Base-by-base conservation (phyloP, 1,139 yeast species). In the Pichia norvegensis region DNA sequence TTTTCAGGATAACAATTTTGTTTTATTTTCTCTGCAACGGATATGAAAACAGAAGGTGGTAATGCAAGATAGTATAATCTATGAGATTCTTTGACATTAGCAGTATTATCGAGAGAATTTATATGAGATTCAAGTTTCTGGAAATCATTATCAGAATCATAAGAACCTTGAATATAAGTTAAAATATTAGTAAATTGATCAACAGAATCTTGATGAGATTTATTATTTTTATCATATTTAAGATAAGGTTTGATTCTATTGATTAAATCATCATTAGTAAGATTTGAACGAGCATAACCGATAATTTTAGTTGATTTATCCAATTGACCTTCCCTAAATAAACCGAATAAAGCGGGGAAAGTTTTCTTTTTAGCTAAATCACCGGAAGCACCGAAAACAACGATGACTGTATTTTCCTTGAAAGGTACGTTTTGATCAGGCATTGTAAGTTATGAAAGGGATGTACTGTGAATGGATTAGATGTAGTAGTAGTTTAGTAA, bases 331-430 rank as follows among this genome's bases (percentile, higher is more conserved):
- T 88, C 90, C 57, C 95, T 76, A 67, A 57, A 82, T 46, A 76
- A 70, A 8, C 92, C 94, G 60, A 82, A 84, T 38, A 84, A 68
- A 3, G 90, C 88, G 10, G 90, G 90, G 67, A 79, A 81, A 4
- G 97, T 92, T 72, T 92, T 92, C 80, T 92, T 92, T 70, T 88
- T 88, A 45, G 98, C 97, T 55, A 92, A 73, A 65, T 92, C 97
- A 43, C 98, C 98, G 36, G 95, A 85, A 44, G 98, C 98, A 43
- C 98, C 97, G 58, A 90, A 85, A 29, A 92, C 95, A 37, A 84
- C 86, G 60, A 92, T 76, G 42, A 81, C 73, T 29, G 85, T 81
- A 66, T 83, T 69, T 57, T 80, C 76, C 53, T 76, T 79, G 62
- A 81, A 81, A 13, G n/a, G 17, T 4, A 43, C 23, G 10, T 14